A percentile compares a stretch with the other conserved stretches of the same genome.
Evolutionary conservation across 1,139 yeast genomes (phyloP).

Genomic region (Meyerozyma guilliermondii): DNA sequence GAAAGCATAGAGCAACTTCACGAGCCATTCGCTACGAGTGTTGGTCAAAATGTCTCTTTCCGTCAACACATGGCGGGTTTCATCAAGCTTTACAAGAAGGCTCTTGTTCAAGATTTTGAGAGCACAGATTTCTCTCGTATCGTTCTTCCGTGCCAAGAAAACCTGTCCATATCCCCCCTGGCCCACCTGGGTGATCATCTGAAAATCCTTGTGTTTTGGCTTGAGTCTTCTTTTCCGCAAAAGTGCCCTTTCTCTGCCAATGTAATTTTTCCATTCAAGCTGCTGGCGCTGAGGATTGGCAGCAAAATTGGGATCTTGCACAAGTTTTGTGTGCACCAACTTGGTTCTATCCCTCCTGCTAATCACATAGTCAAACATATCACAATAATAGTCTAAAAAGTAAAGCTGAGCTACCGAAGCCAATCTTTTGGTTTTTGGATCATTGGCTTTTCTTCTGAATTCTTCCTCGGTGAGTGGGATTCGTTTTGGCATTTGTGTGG

Average conservation of each 20-base stretch:
- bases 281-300: constrained; percentile 45
- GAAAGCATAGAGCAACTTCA: constrained; percentile 87
- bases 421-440: constrained; percentile 76
- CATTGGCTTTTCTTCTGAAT: constrained; percentile 55
- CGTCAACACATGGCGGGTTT: constrained; percentile 91
- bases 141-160: constrained; percentile 87
- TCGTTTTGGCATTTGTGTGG: constrained; percentile 28
- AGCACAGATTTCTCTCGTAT: constrained; percentile 94
- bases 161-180: constrained; percentile 99
- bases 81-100: constrained; percentile 81
- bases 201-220: constrained; percentile 93
- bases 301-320: constrained; percentile 36
- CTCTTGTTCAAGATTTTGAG: constrained; percentile 87
- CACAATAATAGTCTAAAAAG: constrained; percentile 93
- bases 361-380: constrained; percentile 88
- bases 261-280: constrained; percentile 74
- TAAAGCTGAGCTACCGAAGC: constrained; percentile 82
- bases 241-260: constrained; percentile 79
- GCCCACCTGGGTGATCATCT: constrained; percentile 95
- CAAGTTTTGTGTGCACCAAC: constrained; percentile 57
- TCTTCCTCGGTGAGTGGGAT: constrained; percentile 32
- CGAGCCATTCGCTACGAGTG: constrained; percentile 94
- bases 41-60: constrained; percentile 96
- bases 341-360: constrained; percentile 75
- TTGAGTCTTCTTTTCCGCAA: constrained; percentile 85